Base-by-base conservation (phyloP, 371 early-diverging fungal genomes). In the Mortierella sp. region DNA sequence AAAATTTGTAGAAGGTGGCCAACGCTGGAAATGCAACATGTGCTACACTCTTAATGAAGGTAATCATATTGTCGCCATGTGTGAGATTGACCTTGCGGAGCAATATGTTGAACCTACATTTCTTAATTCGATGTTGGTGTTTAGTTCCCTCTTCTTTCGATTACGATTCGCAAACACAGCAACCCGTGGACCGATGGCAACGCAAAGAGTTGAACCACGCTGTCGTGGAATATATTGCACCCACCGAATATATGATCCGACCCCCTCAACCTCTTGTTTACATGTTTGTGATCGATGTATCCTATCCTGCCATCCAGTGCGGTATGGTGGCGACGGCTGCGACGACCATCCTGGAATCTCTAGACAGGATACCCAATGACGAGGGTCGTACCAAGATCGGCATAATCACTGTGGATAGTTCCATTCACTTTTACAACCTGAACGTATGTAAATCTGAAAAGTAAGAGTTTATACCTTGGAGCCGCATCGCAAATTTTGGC, bases 11-110 rank as follows among this genome's bases (percentile, higher is more conserved):
- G 97, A 97, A 74, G 96, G 96, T 51, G 97, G 96, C 24, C 93
- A 93, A 51, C 90, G 96, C 51, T 98, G 98, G 99, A 94, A 94
- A 83, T 98, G 99, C 85, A 98, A 98, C 84, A 88, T 98, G 89
- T 98, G 99, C 85, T 93, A 89, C 77, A 84, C 96, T 24, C 86
- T 91, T 66, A 98, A 98, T 73, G 97, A 97, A 83, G 94, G 94
- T 92, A 87, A 32, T 35, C 20, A 12, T 49, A 24, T 20, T 49
- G 24, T 18, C 11, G 43, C 6, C 35, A 35, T 35, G 43, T 43
- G 43, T 43, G 16, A 16, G 43, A 5, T 24, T 43, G 26, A 20
- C 55, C 28, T 8, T n/a, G 24, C 14, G 3, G 45, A 14, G 16
- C 40, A 51, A 37, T 28, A 18, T 43, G 26, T 18, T 39, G n/a